Evolutionary conservation across 345 rosid species (phyloP).

Genomic region (Dimocarpus longan): DNA sequence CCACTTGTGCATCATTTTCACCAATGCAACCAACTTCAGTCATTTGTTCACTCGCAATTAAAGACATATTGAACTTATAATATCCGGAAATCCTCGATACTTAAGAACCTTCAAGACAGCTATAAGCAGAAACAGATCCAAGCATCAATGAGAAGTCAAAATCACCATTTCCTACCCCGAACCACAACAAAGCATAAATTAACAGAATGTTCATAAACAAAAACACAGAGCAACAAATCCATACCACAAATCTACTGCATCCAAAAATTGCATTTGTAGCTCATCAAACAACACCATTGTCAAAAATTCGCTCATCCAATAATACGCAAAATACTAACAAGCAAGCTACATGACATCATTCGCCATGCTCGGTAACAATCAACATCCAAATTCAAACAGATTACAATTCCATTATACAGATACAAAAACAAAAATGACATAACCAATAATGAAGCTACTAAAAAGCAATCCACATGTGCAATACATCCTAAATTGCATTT

Average conservation of each 20-base stretch:
- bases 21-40: slow-evolving; percentile 22
- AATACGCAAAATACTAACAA: too few relatives aligned
- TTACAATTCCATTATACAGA: too few relatives aligned
- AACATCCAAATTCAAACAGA: too few relatives aligned
- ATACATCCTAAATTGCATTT: not conserved
- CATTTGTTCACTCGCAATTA: slow-evolving; percentile 21
- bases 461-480: not conserved
- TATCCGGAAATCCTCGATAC: not conserved
- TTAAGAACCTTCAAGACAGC: slow-evolving; percentile 4
- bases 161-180: not conserved
- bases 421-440: too few relatives aligned
- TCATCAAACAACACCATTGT: too few relatives aligned
- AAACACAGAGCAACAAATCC: not conserved
- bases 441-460: too few relatives aligned
- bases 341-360: too few relatives aligned
- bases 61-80: slow-evolving; percentile 27
- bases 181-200: not conserved
- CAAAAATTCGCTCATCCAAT: too few relatives aligned
- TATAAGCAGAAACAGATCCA: not conserved
- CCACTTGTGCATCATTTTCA: slow-evolving; percentile 17
- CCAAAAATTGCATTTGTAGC: too few relatives aligned
- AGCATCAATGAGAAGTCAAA: not conserved
- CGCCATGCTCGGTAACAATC: too few relatives aligned
- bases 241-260: too few relatives aligned
- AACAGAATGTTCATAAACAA: not conserved